Conservation (phyloP, 2,329 filamentous ascomycete species). For the Chaetoscypha palmicola region DNA sequence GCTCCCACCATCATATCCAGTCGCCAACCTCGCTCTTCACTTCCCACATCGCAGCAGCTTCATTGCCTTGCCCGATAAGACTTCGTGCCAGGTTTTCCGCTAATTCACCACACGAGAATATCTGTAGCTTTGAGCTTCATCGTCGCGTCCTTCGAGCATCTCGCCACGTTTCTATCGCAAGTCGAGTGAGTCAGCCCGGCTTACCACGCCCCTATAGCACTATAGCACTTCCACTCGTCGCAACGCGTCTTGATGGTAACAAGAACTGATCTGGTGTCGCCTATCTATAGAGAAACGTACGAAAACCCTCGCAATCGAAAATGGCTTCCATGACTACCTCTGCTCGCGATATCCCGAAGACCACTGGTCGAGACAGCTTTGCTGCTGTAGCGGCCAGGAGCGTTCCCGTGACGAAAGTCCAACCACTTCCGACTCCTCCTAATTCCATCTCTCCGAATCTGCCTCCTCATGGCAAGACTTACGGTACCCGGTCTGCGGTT, state of each 20-base stretch:
- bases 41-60: constrained; percentile 21
- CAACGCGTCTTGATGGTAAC: constrained; percentile 13
- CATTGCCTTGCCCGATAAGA: constrained; percentile 23
- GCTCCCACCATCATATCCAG: constrained; percentile 11
- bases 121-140: constrained; percentile 20
- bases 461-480: constrained; percentile 70
- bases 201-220: not conserved
- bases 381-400: constrained; percentile 63
- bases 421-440: constrained; percentile 78
- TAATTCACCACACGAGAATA: constrained; percentile 18
- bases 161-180: constrained; percentile 29
- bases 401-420: constrained; percentile 47
- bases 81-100: constrained; percentile 13
- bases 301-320: constrained; percentile 31
- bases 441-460: constrained; percentile 90
- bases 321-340: constrained; percentile 59
- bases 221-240: not conserved
- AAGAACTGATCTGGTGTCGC: constrained; percentile 25
- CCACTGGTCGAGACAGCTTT: constrained; percentile 60
- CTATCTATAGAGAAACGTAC: constrained; percentile 29
- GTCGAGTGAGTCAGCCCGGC: constrained; percentile 30
- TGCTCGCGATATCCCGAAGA: constrained; percentile 59
- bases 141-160: constrained; percentile 21
- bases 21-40: constrained; percentile 15
- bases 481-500: constrained; percentile 34